phyloP scores from a whole-genome alignment of 352 stramenopile genomes.

The Thraustotheca clavata region DNA sequence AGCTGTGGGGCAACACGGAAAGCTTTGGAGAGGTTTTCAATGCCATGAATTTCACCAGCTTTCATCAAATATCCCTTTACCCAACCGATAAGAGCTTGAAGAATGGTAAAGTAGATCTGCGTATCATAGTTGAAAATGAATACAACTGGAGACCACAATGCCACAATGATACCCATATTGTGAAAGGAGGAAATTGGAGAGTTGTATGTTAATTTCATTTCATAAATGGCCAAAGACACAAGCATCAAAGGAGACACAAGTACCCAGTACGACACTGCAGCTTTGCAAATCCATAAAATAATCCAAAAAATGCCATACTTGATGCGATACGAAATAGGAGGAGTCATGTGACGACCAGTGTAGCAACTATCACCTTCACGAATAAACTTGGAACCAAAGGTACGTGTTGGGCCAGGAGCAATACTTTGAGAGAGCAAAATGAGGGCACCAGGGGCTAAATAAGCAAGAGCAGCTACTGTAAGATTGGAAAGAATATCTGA shows the following conservation, averaged over 20 bases:
- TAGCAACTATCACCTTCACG: conserved; percentile 66
- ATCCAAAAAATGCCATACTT: conserved; percentile 66
- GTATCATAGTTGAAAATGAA: conserved; percentile 77
- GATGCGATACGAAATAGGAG: conserved; percentile 42
- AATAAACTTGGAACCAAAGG: conserved; percentile 62
- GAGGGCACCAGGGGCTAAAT: conserved; percentile 39
- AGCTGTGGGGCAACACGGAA: conserved; percentile 63
- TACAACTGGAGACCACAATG: conserved; percentile 51
- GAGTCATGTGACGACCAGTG: conserved; percentile 53
- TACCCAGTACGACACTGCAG: conserved; percentile 54
- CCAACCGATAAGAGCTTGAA: conserved; percentile 50
- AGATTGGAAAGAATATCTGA: conserved; percentile 31
- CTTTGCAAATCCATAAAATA: conserved; percentile 46
- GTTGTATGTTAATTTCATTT: conserved; percentile 56
- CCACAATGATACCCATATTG: conserved; percentile 59
- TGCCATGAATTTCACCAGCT: conserved; percentile 54
- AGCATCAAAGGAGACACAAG: conserved; percentile 53
- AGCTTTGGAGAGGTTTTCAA: conserved; percentile 65
- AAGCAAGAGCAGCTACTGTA: conserved; percentile 32
- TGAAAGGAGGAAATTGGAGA: conserved; percentile 63
- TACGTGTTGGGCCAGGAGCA: conserved; percentile 23
- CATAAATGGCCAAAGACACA: conserved; percentile 60
- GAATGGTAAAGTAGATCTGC: conserved; percentile 76
- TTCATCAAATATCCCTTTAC: conserved; percentile 70
- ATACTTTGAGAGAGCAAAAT: conserved; percentile 51